Evolutionary conservation across 2,329 filamentous ascomycete species (phyloP).

Genomic region (Aspergillus udagawae): DNA sequence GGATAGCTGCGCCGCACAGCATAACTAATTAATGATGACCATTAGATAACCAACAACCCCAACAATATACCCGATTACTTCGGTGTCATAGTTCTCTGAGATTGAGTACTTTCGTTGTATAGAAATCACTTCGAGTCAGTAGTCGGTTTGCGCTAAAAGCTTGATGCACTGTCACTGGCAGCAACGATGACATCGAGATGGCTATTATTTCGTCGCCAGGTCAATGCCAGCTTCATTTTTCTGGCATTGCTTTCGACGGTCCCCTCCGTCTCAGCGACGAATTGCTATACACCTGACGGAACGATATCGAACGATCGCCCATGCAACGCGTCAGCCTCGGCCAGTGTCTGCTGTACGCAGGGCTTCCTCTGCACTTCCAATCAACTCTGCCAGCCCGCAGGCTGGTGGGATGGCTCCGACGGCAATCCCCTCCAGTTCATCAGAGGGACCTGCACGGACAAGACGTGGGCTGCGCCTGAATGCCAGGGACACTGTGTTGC

Average conservation of each 20-base stretch:
- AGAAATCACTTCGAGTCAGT: neutral
- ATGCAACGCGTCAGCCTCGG: neutral
- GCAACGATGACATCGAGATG: neutral
- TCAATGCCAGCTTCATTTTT: neutral
- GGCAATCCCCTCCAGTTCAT: conserved; percentile 4
- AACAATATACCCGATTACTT: neutral
- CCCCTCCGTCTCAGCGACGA: neutral
- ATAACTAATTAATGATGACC: neutral
- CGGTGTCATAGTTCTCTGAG: neutral
- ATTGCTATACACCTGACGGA: conserved; percentile 4
- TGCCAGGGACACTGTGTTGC: conserved; percentile 3
- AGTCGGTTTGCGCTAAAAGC: neutral
- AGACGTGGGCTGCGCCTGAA: conserved; percentile 1
- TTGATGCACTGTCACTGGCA: neutral
- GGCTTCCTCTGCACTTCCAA: conserved; percentile 5
- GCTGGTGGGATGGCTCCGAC: conserved; percentile 1
- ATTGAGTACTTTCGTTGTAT: neutral
- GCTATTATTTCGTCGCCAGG: neutral
- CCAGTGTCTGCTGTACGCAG: conserved; percentile 5
- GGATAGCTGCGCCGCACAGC: neutral
- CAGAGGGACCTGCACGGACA: conserved; percentile 4
- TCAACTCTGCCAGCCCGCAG: conserved; percentile 1
- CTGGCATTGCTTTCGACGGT: neutral
- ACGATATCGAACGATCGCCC: conserved; percentile 1
- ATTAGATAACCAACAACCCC: neutral